Evolutionary conservation across 768 basidiomycete species (phyloP).

Genomic region (Plicaturopsis crispa): DNA sequence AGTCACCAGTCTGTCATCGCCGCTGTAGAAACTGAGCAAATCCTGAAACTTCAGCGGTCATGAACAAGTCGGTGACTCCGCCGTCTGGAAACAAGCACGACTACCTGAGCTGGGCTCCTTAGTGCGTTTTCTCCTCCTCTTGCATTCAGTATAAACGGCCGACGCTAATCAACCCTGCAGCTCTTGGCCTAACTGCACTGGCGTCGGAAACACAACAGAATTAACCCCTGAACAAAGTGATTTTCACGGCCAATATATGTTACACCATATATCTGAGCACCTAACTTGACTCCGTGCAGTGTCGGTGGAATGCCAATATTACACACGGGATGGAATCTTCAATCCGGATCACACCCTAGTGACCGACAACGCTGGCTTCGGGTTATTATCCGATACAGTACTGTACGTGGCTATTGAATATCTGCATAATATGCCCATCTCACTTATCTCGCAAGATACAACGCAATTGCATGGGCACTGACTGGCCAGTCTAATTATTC

Average conservation of each 20-base stretch:
- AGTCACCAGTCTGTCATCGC: too few species aligned
- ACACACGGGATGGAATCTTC: constrained; percentile 49
- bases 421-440: too few species aligned
- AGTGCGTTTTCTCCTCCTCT: constrained; percentile 34
- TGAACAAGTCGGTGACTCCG: constrained; percentile 35
- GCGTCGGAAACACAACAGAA: constrained; percentile 48
- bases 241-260: constrained; percentile 6
- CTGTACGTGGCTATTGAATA: too few species aligned
- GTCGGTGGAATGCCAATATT: constrained; percentile 53
- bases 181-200: constrained; percentile 58
- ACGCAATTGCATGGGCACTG: constrained; percentile 47
- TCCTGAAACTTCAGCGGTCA: constrained; percentile 32
- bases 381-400: background rate
- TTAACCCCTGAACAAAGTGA: constrained; percentile 45
- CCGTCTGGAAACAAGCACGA: constrained; percentile 51
- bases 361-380: constrained; percentile 17
- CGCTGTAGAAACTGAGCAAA: too few species aligned
- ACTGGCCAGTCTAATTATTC: constrained; percentile 35
- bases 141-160: background rate
- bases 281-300: constrained; percentile 23
- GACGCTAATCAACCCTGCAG: constrained; percentile 18
- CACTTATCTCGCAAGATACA: constrained; percentile 56
- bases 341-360: constrained; percentile 56
- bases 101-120: constrained; percentile 67
- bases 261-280: background rate